A percentile compares a stretch with the other conserved stretches of the same genome.
Conservation (phyloP, 495 filamentous ascomycete genomes). For the Daldinia bambusicola region DNA sequence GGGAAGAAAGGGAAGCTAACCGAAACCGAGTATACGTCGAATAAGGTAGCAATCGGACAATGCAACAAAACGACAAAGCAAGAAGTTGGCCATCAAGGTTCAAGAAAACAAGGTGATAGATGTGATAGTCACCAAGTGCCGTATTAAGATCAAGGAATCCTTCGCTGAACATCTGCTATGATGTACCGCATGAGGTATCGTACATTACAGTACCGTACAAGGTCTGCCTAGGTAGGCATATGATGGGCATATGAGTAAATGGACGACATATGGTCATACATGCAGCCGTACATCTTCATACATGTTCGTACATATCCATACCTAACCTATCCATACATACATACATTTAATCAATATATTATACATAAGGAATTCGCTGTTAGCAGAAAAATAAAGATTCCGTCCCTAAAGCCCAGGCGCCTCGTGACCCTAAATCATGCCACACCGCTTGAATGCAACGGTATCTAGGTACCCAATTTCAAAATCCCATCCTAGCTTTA, state of each 20-base stretch:
- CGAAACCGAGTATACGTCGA: too few relatives aligned
- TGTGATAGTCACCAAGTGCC: conserved; percentile 14
- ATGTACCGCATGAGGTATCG: background rate
- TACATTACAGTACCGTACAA: background rate
- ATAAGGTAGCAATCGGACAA: background rate
- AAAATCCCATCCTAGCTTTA: conserved; percentile 20
- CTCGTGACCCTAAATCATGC: conserved; percentile 47
- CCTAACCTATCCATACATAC: background rate
- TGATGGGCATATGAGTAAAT: background rate
- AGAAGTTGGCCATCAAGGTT: conserved; percentile 23
- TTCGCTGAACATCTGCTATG: background rate
- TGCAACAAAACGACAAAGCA: conserved; percentile 4
- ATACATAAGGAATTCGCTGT: conserved; percentile 25
- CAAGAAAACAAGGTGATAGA: conserved; percentile 1
- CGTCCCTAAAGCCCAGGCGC: conserved; percentile 38
- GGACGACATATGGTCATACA: background rate
- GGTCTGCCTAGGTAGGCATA: too few relatives aligned
- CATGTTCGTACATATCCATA: background rate
- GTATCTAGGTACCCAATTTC: conserved; percentile 46
- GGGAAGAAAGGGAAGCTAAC: too few relatives aligned
- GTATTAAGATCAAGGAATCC: conserved; percentile 20
- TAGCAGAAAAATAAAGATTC: conserved; percentile 26
- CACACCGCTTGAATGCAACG: conserved; percentile 45
- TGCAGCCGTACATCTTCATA: too few relatives aligned
- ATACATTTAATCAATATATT: background rate